Base-by-base conservation (phyloP, 2,329 filamentous ascomycete genomes). In the Fusarium sp. region DNA sequence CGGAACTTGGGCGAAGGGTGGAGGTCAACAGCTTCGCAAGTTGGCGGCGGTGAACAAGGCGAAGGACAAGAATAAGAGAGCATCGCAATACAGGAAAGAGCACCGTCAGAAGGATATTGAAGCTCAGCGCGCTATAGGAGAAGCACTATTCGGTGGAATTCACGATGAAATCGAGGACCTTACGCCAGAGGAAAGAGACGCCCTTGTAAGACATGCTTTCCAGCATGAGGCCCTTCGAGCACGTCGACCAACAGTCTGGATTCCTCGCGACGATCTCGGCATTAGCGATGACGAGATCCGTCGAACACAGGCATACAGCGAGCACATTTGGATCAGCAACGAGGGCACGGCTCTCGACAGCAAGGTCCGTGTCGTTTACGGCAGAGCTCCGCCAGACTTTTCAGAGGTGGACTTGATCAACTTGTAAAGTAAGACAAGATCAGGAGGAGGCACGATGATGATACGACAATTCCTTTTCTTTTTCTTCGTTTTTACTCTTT, bases 131-230 rank as follows among this genome's bases (percentile, higher is more conserved):
- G 87, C 89, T 4, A 92, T 95, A 31, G 93, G 92, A 11, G 91
- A 94, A 53, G 92, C 94, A 5, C 86, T 98, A 5, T 99, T 95
- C 80, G 92, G 93, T 27, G 93, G 93, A 7, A 93, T 95, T 76
- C 91, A 95, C 73, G 95, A 98, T 78, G 95, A 97, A 84, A 91
- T 99, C 71, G 95, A 98, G 80, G 96, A 99, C 79, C 86, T 99
- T 53, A 96, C 94, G 3, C 94, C 94, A 0, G 93, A 95, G 22
- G 94, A 98, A 80, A 89, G 96, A 75, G 95, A 98, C 78, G 86
- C 90, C 64, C 89, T 98, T 42, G 93, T 96, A 17, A 92, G 92
- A 60, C 92, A 94, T 76, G 94, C 95, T 1, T 99, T 99, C 81
- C 92, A 95, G 82, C 96, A 99, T 78, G 91, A 91, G 38, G 96